A percentile compares a stretch with the other conserved stretches of the same genome.
phyloP scores from a whole-genome alignment of 352 stramenopile genomes.

The Saprolegnia diclina region DNA sequence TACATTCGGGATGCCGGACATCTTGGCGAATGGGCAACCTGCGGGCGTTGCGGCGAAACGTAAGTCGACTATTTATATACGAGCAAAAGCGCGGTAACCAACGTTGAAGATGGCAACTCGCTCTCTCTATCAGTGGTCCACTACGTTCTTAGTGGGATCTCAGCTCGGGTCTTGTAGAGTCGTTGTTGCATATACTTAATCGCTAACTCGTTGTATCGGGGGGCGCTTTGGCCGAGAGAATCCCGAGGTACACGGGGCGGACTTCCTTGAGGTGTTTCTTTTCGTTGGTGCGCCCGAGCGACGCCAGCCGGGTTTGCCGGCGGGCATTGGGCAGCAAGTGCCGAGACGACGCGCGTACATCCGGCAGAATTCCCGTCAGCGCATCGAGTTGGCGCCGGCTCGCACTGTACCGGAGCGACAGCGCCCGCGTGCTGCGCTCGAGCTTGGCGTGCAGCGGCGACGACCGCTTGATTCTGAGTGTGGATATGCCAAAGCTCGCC shows the following conservation, averaged over 20 bases:
- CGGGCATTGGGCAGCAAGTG: background rate
- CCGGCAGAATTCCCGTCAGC: background rate
- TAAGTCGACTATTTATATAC: no score
- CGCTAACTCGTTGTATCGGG: background rate
- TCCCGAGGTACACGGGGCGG: slow-evolving; percentile 20
- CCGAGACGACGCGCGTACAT: background rate
- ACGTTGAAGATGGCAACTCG: background rate
- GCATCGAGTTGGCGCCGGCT: background rate
- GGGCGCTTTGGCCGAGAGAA: slow-evolving; percentile 6
- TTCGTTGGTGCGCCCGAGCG: background rate
- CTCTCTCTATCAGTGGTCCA: background rate
- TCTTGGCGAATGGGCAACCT: slow-evolving; percentile 15
- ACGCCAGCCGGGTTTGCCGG: background rate
- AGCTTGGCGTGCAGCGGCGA: background rate
- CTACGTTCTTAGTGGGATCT: background rate
- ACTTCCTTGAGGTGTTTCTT: slow-evolving; percentile 26
- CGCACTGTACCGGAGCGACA: background rate
- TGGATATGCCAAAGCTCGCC: slow-evolving; percentile 2
- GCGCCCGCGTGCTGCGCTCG: background rate
- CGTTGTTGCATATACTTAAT: background rate
- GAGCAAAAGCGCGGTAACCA: no score
- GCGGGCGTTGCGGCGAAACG: background rate
- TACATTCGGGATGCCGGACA: slow-evolving; percentile 75
- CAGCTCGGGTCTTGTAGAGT: background rate
- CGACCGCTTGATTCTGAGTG: slow-evolving; percentile 9